These are phyloP conservation scores for Penicillium bialowiezense DNA, from an alignment of 495 filamentous ascomycete genomes.

Conservation along the genomic window DNA sequence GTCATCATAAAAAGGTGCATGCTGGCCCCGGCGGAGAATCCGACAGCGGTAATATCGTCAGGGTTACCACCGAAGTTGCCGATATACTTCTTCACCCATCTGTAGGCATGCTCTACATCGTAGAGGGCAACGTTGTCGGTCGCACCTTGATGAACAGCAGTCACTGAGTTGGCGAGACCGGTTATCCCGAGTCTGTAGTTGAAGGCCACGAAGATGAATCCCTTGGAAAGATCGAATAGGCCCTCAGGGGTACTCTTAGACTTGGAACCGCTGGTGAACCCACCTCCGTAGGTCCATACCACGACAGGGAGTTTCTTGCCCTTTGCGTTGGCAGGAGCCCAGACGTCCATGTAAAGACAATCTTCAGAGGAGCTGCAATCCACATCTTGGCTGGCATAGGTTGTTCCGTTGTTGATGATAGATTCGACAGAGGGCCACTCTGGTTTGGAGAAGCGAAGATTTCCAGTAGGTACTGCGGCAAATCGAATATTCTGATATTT, in stretches of 20 bases:
- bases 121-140: constrained; percentile 49
- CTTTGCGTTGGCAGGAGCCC: constrained; percentile 24
- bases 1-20: constrained; percentile 41
- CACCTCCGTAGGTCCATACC: constrained; percentile 43
- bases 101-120: constrained; percentile 47
- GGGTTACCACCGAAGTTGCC: constrained; percentile 45
- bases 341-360: constrained; percentile 43
- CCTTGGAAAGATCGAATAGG: constrained; percentile 32
- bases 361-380: constrained; percentile 41
- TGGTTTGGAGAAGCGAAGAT: constrained; percentile 55
- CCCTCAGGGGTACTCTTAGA: constrained; percentile 23
- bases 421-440: constrained; percentile 43
- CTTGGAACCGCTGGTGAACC: constrained; percentile 35
- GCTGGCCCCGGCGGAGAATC: constrained; percentile 39
- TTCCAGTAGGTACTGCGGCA: constrained; percentile 52
- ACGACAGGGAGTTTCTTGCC: constrained; percentile 35
- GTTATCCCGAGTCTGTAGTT: constrained; percentile 53
- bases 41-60: constrained; percentile 42
- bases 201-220: constrained; percentile 41
- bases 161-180: constrained; percentile 51
- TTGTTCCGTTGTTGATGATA: constrained; percentile 47
- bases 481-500: constrained; percentile 52
- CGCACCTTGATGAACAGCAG: constrained; percentile 25
- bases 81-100: constrained; percentile 36
- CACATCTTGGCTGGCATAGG: constrained; percentile 41